A percentile compares a stretch with the other conserved stretches of the same genome.
Conservation (phyloP, 352 stramenopile species). For the Pythium apleroticum region DNA sequence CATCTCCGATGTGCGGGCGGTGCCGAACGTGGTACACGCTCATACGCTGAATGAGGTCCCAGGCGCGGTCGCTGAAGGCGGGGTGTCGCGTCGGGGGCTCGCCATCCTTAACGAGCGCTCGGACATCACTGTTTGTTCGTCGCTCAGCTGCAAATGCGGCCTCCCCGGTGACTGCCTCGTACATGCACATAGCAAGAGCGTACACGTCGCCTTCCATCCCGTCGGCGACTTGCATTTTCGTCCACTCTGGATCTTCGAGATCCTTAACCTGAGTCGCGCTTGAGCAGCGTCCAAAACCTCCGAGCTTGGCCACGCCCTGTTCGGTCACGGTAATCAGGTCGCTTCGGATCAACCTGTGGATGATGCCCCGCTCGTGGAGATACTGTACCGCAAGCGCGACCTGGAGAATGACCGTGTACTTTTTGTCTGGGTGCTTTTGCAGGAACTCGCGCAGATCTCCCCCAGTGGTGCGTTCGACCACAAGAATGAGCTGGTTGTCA, state of each 20-base stretch:
- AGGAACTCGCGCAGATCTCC: conserved; percentile 8
- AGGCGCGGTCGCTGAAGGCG: conserved; percentile 6
- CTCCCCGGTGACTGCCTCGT: conserved; percentile 13
- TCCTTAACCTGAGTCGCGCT: not conserved
- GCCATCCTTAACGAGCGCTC: not conserved
- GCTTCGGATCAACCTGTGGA: not conserved
- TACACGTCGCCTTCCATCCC: conserved; percentile 7
- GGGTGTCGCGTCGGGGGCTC: not conserved
- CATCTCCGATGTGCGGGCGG: conserved; percentile 4
- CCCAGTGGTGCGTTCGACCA: not conserved
- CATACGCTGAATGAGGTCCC: conserved; percentile 6
- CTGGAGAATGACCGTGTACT: conserved; percentile 7
- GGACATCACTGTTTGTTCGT: not conserved
- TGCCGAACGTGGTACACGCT: conserved; percentile 3
- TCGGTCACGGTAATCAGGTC: conserved; percentile 4
- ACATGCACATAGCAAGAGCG: conserved; percentile 16
- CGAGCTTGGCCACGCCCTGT: not conserved
- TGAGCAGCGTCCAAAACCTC: not conserved
- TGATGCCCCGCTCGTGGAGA: conserved; percentile 13
- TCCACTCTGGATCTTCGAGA: not conserved
- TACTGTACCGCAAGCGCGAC: conserved; percentile 11
- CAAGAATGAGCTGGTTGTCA: not conserved
- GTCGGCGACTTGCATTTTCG: not conserved
- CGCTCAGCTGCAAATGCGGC: not conserved
- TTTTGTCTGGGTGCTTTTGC: not conserved